A percentile compares a stretch with the other conserved stretches of the same genome.
These are phyloP conservation scores for Boletus fagicola DNA, from an alignment of 768 basidiomycete genomes.

Conservation along the genomic window DNA sequence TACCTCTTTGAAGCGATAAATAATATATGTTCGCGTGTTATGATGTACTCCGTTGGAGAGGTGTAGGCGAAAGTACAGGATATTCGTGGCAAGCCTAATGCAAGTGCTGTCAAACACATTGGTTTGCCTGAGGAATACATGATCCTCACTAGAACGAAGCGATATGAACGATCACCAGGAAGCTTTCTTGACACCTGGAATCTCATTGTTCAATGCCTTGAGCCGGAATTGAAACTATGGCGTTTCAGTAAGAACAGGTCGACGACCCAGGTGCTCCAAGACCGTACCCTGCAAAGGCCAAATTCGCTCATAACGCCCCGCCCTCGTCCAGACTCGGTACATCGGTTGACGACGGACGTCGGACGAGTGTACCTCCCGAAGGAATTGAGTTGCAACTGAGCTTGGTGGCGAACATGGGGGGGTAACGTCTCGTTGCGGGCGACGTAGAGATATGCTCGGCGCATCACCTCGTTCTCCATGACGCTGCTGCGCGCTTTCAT, in stretches of 20 bases:
- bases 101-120: background rate
- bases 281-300: conserved; percentile 71
- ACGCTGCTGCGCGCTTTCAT: conserved; percentile 75
- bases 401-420: conserved; percentile 86
- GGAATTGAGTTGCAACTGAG: conserved; percentile 89
- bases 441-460: conserved; percentile 89
- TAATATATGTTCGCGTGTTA: conserved; percentile 11
- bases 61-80: background rate
- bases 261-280: background rate
- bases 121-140: background rate
- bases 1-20: background rate
- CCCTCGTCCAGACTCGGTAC: conserved; percentile 79
- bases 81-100: background rate
- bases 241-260: background rate
- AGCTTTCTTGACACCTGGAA: conserved; percentile 87
- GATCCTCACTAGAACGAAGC: background rate
- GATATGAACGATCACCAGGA: conserved; percentile 62
- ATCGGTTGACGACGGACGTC: conserved; percentile 88
- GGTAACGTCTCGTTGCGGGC: conserved; percentile 91
- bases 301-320: conserved; percentile 90
- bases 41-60: background rate
- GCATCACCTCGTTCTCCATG: conserved; percentile 71
- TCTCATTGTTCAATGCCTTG: conserved; percentile 76
- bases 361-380: conserved; percentile 81
- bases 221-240: conserved; percentile 84